phyloP scores from a whole-genome alignment of 2,329 filamentous ascomycete genomes.

The Neoscytalidium dimidiatum region DNA sequence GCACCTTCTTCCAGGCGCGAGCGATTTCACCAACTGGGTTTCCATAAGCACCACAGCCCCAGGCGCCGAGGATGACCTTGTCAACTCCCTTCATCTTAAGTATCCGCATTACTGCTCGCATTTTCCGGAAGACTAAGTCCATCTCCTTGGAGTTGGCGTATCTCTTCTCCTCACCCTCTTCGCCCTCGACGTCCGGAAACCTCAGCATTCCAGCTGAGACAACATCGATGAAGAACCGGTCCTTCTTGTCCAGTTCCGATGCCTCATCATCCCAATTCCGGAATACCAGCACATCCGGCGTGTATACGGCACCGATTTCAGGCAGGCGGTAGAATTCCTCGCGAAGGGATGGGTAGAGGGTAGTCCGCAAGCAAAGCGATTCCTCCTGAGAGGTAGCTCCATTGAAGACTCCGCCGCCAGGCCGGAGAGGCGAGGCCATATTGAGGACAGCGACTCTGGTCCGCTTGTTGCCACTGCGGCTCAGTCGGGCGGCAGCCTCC shows the following conservation, averaged over 20 bases:
- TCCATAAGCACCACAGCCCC: slow-evolving; percentile 66
- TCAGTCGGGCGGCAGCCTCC: slow-evolving; percentile 49
- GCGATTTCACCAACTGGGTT: slow-evolving; percentile 64
- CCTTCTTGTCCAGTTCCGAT: slow-evolving; percentile 43
- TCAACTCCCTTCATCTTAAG: slow-evolving; percentile 47
- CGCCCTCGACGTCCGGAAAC: slow-evolving; percentile 54
- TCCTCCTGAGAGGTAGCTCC: slow-evolving; percentile 65
- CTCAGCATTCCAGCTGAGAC: slow-evolving; percentile 61
- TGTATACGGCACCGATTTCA: slow-evolving; percentile 58
- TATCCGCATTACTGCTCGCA: slow-evolving; percentile 60
- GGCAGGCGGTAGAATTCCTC: slow-evolving; percentile 63
- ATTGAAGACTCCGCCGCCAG: slow-evolving; percentile 62
- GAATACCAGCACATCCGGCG: slow-evolving; percentile 62
- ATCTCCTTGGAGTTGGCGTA: slow-evolving; percentile 53
- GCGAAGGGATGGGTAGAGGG: slow-evolving; percentile 59
- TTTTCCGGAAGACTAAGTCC: slow-evolving; percentile 56
- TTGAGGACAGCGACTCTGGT: slow-evolving; percentile 58
- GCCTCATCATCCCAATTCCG: slow-evolving; percentile 42
- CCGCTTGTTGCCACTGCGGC: slow-evolving; percentile 4
- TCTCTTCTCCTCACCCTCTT: slow-evolving; percentile 32
- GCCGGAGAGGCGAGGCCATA: slow-evolving; percentile 64
- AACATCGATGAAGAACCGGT: slow-evolving; percentile 62
- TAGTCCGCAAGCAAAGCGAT: slow-evolving; percentile 62
- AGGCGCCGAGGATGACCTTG: slow-evolving; percentile 61
- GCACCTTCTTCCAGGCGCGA: slow-evolving; percentile 53